Evolutionary conservation across 1,284 basidiomycete genomes (phyloP).

Genomic region (Apiotrichum gracile): DNA sequence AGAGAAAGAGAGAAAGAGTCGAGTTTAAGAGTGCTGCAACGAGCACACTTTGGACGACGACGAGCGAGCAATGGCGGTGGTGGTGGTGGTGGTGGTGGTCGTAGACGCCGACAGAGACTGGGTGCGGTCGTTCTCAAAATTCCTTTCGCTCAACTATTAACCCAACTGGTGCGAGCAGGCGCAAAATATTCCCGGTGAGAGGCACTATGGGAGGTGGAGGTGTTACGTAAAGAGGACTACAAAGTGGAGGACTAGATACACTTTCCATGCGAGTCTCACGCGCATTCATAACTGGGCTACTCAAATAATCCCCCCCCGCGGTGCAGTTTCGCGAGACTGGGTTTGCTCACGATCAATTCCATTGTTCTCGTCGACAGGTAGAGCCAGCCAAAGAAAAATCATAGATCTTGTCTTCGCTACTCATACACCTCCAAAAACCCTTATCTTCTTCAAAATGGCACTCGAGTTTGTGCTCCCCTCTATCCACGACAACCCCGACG

Average conservation of each 20-base stretch:
- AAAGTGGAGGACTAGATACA: no score
- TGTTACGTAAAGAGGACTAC: no score
- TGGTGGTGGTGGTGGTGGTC: no score
- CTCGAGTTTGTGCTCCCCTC: slow-evolving; percentile 44
- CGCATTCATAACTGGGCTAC: not conserved
- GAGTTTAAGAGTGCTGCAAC: not conserved
- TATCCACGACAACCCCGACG: slow-evolving; percentile 48
- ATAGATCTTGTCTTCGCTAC: not conserved
- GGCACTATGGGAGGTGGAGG: no score
- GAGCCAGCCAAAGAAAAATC: not conserved
- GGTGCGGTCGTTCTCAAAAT: no score
- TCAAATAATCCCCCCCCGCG: not conserved
- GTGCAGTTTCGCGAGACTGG: slow-evolving; percentile 3
- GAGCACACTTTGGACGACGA: no score
- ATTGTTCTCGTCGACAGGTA: not conserved
- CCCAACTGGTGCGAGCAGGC: no score
- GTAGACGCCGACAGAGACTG: no score
- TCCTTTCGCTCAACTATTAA: no score
- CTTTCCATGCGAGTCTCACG: not conserved
- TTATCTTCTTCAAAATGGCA: slow-evolving; percentile 24
- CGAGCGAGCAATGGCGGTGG: no score
- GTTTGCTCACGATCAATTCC: not conserved
- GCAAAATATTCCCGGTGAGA: no score
- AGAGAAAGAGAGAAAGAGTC: slow-evolving; percentile 1
- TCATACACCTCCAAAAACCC: not conserved